Evolutionary conservation across 176 grass and related monocot genomes (phyloP).

Genomic region (Oryza punctata): DNA sequence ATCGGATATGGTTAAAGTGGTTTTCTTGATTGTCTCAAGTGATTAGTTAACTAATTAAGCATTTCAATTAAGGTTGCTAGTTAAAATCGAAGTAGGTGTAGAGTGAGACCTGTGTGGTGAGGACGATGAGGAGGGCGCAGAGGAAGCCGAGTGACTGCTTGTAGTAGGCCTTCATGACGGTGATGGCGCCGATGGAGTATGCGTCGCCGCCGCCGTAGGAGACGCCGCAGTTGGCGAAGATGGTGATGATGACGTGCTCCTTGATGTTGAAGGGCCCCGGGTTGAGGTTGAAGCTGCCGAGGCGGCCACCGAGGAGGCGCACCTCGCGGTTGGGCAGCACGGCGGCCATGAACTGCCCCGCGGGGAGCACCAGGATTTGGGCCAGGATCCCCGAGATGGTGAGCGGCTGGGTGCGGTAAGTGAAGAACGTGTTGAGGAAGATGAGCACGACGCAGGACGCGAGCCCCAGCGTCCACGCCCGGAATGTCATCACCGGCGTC

Average conservation of each 20-base stretch:
- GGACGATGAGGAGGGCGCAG: conserved; percentile 83
- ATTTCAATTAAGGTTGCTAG: neutral
- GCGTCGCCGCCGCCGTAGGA: conserved; percentile 89
- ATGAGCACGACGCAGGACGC: conserved; percentile 81
- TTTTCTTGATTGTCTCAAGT: neutral
- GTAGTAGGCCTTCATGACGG: conserved; percentile 98
- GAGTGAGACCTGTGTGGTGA: conserved; percentile 74
- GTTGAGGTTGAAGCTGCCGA: conserved; percentile 85
- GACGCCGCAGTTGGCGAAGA: conserved; percentile 94
- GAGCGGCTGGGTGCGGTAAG: conserved; percentile 92
- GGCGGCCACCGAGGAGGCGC: conserved; percentile 41
- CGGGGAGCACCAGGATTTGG: conserved; percentile 83
- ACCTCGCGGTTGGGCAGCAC: conserved; percentile 70
- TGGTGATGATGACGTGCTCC: conserved; percentile 95
- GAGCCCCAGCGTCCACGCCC: conserved; percentile 78
- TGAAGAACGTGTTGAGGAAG: conserved; percentile 99
- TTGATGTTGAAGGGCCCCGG: conserved; percentile 92
- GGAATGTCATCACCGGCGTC: conserved; percentile 91
- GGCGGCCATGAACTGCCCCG: conserved; percentile 76
- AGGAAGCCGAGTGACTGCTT: conserved; percentile 82
- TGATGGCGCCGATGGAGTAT: conserved; percentile 96
- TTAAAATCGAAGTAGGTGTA: neutral
- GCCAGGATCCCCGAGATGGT: conserved; percentile 96
- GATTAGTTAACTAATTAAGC: neutral
- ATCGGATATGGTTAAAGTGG: neutral